Percentiles rank a stretch among this genome's conserved stretches.
Evolutionary conservation across 208 protist genomes (phyloP).

Genomic region (Wallacemonas sp.): DNA sequence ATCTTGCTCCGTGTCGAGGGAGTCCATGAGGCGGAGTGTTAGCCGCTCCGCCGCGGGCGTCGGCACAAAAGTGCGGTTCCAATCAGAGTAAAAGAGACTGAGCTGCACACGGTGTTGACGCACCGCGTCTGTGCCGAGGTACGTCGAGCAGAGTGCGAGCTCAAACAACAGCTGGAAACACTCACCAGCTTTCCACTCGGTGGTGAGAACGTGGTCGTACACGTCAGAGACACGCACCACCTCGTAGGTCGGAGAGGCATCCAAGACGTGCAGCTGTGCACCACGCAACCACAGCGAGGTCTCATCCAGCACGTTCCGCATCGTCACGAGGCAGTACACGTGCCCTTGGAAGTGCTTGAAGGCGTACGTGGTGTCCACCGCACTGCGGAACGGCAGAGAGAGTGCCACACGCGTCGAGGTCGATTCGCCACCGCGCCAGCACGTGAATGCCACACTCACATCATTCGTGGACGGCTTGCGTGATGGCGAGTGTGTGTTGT

Average conservation of each 20-base stretch:
- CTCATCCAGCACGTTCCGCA: constrained; percentile 50
- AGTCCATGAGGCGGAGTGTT: neutral
- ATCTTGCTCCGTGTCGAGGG: neutral
- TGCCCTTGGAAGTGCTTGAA: constrained; percentile 74
- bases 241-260: constrained; percentile 50
- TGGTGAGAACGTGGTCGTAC: constrained; percentile 46
- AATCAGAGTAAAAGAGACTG: constrained; percentile 76
- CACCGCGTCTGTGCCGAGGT: constrained; percentile 21
- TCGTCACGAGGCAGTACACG: constrained; percentile 72
- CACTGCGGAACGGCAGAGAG: constrained; percentile 23
- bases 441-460: constrained; percentile 43
- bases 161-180: constrained; percentile 60
- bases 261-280: constrained; percentile 57
- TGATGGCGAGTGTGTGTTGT: neutral
- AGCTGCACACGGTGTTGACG: constrained; percentile 61
- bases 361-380: constrained; percentile 37
- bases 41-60: constrained; percentile 14
- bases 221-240: constrained; percentile 57
- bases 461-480: constrained; percentile 1
- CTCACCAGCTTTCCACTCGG: constrained; percentile 71
- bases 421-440: constrained; percentile 44
- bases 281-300: constrained; percentile 84
- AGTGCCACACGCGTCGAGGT: constrained; percentile 35
- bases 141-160: constrained; percentile 37
- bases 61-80: constrained; percentile 33